A percentile compares a stretch with the other conserved stretches of the same genome.
Evolutionary conservation across 108 stramenopile species (phyloP).

Genomic region (Nannochloropsis granulata): DNA sequence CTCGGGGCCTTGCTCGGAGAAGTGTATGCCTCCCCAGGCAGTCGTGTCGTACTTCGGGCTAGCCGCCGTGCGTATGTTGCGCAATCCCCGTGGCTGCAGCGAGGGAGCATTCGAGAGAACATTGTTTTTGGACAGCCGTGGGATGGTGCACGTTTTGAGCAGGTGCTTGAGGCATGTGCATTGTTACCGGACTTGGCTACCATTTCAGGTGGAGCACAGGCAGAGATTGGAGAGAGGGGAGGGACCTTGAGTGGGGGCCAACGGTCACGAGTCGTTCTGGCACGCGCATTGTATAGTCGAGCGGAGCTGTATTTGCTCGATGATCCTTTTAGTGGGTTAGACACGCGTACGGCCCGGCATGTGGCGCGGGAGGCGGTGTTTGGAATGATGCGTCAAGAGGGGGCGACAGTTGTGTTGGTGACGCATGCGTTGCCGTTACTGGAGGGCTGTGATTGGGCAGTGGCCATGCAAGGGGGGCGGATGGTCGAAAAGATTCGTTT

Average conservation of each 20-base stretch:
- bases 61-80: constrained; percentile 62
- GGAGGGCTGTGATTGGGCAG: background rate
- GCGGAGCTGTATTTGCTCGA: constrained; percentile 75
- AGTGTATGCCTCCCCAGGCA: constrained; percentile 43
- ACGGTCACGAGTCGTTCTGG: constrained; percentile 73
- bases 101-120: constrained; percentile 72
- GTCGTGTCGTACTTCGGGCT: constrained; percentile 41
- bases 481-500: background rate
- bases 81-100: constrained; percentile 83
- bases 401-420: constrained; percentile 56
- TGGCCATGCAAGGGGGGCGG: background rate
- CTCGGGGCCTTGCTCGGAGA: constrained; percentile 79
- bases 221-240: constrained; percentile 87
- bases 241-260: constrained; percentile 84
- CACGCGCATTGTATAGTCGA: constrained; percentile 66
- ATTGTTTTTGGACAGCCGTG: constrained; percentile 70
- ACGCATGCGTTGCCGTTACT: constrained; percentile 46
- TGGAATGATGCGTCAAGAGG: constrained; percentile 40
- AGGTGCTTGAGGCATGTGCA: constrained; percentile 56
- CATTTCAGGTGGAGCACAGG: constrained; percentile 63
- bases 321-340: constrained; percentile 76
- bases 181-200: constrained; percentile 60
- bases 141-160: constrained; percentile 37
- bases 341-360: constrained; percentile 76
- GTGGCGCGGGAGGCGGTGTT: constrained; percentile 69